Evolutionary conservation across 345 rosid species (phyloP).

Genomic region (Eutrema japonicum): DNA sequence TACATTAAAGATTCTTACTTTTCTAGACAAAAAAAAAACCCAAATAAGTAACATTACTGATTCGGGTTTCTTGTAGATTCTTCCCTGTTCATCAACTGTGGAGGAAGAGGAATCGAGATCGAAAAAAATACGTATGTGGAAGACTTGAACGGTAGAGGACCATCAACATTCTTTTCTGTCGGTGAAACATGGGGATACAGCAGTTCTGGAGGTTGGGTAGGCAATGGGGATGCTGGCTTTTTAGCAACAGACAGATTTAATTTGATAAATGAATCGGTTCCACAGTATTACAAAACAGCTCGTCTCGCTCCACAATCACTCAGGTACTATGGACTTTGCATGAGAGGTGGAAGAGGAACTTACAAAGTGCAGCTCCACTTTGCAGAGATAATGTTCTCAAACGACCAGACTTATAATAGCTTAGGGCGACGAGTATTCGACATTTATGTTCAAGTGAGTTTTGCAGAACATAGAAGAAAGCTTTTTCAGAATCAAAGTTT

Average conservation of each 20-base stretch:
- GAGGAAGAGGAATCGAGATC: slow-evolving; percentile 46
- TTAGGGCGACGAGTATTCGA: slow-evolving; percentile 75
- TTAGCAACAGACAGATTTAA: slow-evolving; percentile 41
- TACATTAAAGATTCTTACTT: slow-evolving; percentile 17
- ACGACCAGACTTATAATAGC: slow-evolving; percentile 59
- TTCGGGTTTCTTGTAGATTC: slow-evolving; percentile 49
- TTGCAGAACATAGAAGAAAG: not conserved
- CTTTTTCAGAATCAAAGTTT: not conserved
- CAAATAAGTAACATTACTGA: not conserved
- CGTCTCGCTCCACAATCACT: slow-evolving; percentile 77
- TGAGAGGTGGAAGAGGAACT: slow-evolving; percentile 48
- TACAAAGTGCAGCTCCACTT: slow-evolving; percentile 79
- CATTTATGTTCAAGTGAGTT: slow-evolving; percentile 74
- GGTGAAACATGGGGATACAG: slow-evolving; percentile 70
- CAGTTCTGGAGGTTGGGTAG: slow-evolving; percentile 64
- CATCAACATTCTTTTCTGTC: slow-evolving; percentile 46
- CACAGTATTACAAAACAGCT: slow-evolving; percentile 57
- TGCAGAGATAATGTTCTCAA: slow-evolving; percentile 79
- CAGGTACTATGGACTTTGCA: slow-evolving; percentile 79
- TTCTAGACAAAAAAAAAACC: no score
- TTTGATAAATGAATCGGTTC: slow-evolving; percentile 43
- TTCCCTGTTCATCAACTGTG: slow-evolving; percentile 81
- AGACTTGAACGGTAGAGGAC: slow-evolving; percentile 49
- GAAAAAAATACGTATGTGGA: slow-evolving; percentile 52
- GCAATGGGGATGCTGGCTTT: not conserved